Conservation (phyloP, 2,329 filamentous ascomycete species). For the Hirsutella minnesotensis region DNA sequence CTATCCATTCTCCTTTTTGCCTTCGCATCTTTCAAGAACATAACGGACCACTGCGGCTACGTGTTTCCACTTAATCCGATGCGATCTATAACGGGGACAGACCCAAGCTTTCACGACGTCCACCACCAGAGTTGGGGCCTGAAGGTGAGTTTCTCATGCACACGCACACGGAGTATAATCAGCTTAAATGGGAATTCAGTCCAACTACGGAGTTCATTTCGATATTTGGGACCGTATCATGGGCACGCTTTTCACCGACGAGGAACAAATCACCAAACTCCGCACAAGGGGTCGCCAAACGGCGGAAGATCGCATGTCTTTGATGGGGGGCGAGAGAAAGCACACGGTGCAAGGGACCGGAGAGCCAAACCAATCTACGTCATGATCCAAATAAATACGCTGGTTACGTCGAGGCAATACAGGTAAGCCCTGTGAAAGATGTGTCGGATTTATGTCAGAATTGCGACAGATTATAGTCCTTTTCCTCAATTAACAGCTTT, state of each 20-base stretch:
- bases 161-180: too few relatives aligned
- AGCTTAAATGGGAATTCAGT: neutral
- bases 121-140: slow-evolving; percentile 1
- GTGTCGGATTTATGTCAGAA: too few relatives aligned
- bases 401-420: too few relatives aligned
- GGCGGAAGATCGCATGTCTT: neutral
- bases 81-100: neutral
- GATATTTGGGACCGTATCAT: slow-evolving; percentile 1
- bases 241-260: neutral
- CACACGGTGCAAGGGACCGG: too few relatives aligned
- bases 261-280: neutral
- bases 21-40: neutral
- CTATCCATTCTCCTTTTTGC: neutral
- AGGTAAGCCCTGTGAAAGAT: too few relatives aligned
- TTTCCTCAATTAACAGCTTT: too few relatives aligned
- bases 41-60: slow-evolving; percentile 1
- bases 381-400: too few relatives aligned
- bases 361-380: too few relatives aligned
- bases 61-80: neutral
- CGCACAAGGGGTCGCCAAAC: neutral
- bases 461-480: too few relatives aligned
- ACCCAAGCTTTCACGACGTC: neutral
- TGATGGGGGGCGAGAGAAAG: too few relatives aligned
- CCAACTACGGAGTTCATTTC: neutral
- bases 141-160: neutral